A percentile compares a stretch with the other conserved stretches of the same genome.
Evolutionary conservation across 768 basidiomycete species (phyloP).

Genomic region (Strobilomyces echinocephalus): DNA sequence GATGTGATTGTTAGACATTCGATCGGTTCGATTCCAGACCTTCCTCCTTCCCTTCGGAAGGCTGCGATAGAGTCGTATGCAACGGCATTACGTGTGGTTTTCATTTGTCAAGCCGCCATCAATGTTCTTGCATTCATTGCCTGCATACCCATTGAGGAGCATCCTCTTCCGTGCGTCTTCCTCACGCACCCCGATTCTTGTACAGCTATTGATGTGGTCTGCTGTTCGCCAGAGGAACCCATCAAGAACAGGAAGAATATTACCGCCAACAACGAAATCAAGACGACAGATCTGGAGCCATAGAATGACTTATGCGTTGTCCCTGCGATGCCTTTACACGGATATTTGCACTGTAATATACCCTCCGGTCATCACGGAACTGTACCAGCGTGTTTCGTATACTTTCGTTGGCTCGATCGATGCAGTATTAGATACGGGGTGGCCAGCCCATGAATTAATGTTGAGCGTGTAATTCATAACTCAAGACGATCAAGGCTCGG

Average conservation of each 20-base stretch:
- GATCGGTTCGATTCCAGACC: constrained; percentile 61
- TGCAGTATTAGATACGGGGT: background rate
- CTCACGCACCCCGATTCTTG: constrained; percentile 6
- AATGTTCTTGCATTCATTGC: constrained; percentile 64
- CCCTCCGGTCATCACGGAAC: constrained; percentile 17
- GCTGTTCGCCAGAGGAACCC: constrained; percentile 46
- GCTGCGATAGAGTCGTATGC: constrained; percentile 76
- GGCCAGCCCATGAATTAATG: background rate
- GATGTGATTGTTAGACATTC: constrained; percentile 48
- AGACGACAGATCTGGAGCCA: constrained; percentile 11
- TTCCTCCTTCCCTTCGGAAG: constrained; percentile 49
- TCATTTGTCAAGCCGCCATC: constrained; percentile 70
- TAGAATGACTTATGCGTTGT: constrained; percentile 15
- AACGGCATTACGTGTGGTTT: constrained; percentile 74
- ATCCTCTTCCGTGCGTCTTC: constrained; percentile 44
- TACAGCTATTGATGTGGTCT: constrained; percentile 15
- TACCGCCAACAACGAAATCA: constrained; percentile 39
- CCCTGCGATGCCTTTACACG: constrained; percentile 19
- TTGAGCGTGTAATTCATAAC: background rate
- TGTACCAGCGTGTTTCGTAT: constrained; percentile 21
- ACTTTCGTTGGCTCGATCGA: constrained; percentile 1
- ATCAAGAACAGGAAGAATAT: constrained; percentile 56
- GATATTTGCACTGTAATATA: constrained; percentile 30
- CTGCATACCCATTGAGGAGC: constrained; percentile 74
- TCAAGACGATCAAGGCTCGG: constrained; percentile 12